Base-by-base conservation (phyloP, 192 early-diverging fungal species). In the Gigaspora rosea region DNA sequence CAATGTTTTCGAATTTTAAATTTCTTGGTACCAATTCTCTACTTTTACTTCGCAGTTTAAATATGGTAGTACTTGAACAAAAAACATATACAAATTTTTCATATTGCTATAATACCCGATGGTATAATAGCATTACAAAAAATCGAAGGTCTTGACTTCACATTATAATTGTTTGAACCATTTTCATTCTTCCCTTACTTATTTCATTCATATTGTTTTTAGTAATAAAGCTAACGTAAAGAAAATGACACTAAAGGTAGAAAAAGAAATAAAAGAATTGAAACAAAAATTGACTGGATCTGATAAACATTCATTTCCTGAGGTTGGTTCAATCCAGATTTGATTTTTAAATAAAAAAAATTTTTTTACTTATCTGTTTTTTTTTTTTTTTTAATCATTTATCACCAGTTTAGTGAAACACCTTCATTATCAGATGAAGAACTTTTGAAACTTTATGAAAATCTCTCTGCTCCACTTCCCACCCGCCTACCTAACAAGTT, bases 191-290 rank as follows among this genome's bases (percentile, higher is more conserved):
- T 54, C 3, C 18, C 12, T 54, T 18, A 54, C 52, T 18, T 54
- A 54, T 54, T 3, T 54, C 8, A 18, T 12, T 54, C 12, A 54
- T 54, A 54, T 54, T 18, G 12, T 18, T 54, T 18, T 4, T 54
- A 18, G 52, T 54, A 54, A 64, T 46, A 66, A 35, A 10, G 18
- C 4, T 18, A 66, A 46, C 9, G 1, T 66, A 8, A 18, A 48
- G n/a, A 35, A 66, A 66, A 66, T 10, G 41, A 66, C 32, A 9
- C 0, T 66, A 46, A 33, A 66, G n/a, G 4, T 33, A 10, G 64
- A 66, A 66, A 66, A 66, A 66, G 64, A 66, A n/a, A 35, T 66
- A n/a, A 66, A 66, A 2, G 18, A 46, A 8, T n/a, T 66, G 36
- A 35, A 66, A 46, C 35, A 48, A 33, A 66, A 66, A 48, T 41